phyloP scores from a whole-genome alignment of 1,284 basidiomycete species.

The Sanghuangporus sanghuang region DNA sequence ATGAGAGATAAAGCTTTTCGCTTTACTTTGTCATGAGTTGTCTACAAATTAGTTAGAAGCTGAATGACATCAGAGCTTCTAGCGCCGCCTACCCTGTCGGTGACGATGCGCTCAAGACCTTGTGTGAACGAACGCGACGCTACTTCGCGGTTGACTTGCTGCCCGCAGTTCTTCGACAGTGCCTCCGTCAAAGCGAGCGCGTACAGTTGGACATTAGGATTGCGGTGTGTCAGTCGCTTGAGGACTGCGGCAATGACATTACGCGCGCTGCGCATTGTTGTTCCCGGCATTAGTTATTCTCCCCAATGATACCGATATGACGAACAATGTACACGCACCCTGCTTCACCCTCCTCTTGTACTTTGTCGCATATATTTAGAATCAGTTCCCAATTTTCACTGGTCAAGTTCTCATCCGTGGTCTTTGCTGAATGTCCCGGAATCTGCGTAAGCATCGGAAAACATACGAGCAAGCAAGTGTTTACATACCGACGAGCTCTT shows the following conservation, averaged over 20 bases:
- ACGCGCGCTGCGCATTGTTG: conserved; percentile 59
- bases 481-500: conserved; percentile 85
- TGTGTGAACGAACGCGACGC: conserved; percentile 88
- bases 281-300: neutral
- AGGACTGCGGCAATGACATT: conserved; percentile 82
- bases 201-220: conserved; percentile 95
- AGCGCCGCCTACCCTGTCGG: conserved; percentile 68
- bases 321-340: conserved; percentile 52
- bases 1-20: conserved; percentile 71
- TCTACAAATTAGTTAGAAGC: conserved; percentile 40
- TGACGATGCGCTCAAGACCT: conserved; percentile 79
- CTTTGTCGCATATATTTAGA: conserved; percentile 94
- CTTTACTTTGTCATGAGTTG: conserved; percentile 86
- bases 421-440: conserved; percentile 57
- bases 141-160: conserved; percentile 81
- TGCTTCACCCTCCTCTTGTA: conserved; percentile 78
- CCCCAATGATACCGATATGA: neutral
- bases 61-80: neutral
- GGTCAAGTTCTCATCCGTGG: conserved; percentile 93
- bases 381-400: conserved; percentile 96
- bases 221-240: conserved; percentile 90
- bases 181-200: conserved; percentile 85
- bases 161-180: conserved; percentile 87
- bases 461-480: neutral
- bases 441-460: neutral